Conservation (phyloP, 2,329 filamentous ascomycete genomes). For the Colletotrichum lentis region DNA sequence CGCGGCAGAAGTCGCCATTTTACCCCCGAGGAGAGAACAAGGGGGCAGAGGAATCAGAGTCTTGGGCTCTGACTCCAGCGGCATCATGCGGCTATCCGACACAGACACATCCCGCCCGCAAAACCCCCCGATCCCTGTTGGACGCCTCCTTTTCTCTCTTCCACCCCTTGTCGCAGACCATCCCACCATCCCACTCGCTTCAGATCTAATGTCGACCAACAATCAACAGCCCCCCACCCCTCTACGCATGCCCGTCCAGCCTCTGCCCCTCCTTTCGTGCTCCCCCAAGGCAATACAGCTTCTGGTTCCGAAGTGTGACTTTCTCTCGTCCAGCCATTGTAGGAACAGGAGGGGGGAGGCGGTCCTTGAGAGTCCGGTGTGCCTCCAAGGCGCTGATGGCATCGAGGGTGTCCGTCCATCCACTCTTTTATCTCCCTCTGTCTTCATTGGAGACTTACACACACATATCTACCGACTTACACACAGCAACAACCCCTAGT, state of each 20-base stretch:
- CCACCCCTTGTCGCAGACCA: neutral
- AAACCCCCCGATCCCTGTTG: too few relatives aligned
- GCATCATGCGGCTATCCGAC: constrained; percentile 30
- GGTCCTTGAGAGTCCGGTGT: neutral
- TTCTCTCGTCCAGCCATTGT: too few relatives aligned
- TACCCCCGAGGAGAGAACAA: neutral
- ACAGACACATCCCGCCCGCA: constrained; percentile 13
- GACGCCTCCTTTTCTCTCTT: too few relatives aligned
- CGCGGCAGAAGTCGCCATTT: neutral
- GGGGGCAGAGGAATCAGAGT: neutral
- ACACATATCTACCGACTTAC: neutral
- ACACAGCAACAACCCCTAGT: neutral
- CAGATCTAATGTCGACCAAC: neutral
- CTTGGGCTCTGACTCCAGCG: neutral
- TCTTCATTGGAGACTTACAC: neutral
- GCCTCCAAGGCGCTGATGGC: neutral
- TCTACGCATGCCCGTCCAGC: neutral
- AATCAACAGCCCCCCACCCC: neutral
- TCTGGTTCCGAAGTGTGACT: neutral
- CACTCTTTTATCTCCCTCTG: neutral
- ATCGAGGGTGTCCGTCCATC: neutral
- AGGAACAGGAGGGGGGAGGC: neutral
- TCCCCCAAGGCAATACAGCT: neutral
- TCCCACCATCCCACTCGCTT: constrained; percentile 1
- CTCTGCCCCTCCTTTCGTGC: constrained; percentile 6